Evolutionary conservation across 371 early-diverging fungal species (phyloP).

Genomic region (Mortierella sp.): DNA sequence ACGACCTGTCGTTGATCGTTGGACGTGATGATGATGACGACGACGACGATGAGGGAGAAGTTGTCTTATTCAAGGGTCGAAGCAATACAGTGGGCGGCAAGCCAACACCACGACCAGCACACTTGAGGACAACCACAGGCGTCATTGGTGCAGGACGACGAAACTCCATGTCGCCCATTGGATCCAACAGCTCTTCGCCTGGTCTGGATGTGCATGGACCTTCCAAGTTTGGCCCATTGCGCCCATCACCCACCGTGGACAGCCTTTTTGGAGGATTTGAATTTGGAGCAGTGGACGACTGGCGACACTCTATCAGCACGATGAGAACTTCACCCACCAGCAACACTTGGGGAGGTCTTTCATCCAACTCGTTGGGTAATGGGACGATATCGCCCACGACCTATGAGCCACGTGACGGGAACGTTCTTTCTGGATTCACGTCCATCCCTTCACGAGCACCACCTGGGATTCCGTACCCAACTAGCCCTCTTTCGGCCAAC

Average conservation of each 20-base stretch:
- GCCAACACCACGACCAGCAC: conserved; percentile 45
- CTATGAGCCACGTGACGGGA: conserved; percentile 24
- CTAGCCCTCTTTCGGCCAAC: too few relatives aligned
- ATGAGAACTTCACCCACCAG: conserved; percentile 24
- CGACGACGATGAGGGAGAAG: conserved; percentile 43
- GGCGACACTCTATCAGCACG: conserved; percentile 46
- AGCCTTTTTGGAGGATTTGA: conserved; percentile 49
- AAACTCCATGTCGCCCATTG: conserved; percentile 34
- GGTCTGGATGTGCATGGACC: conserved; percentile 37
- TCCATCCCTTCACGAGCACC: conserved; percentile 25
- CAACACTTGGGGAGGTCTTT: conserved; percentile 41
- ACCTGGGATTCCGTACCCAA: too few relatives aligned
- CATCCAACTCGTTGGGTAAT: conserved; percentile 30
- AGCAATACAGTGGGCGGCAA: conserved; percentile 29
- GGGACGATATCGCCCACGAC: conserved; percentile 37
- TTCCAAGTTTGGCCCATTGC: conserved; percentile 12
- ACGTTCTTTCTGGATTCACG: conserved; percentile 16
- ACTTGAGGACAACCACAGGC: conserved; percentile 41
- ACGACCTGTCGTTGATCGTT: conserved; percentile 43
- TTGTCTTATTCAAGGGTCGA: conserved; percentile 50
- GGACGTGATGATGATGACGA: conserved; percentile 41
- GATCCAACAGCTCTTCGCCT: conserved; percentile 43
- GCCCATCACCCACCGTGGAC: conserved; percentile 38
- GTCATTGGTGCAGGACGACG: conserved; percentile 51
- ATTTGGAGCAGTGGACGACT: conserved; percentile 43